These are phyloP conservation scores for Coemansia sp. DNA, from an alignment of 192 early-diverging fungal genomes.

Conservation along the genomic window DNA sequence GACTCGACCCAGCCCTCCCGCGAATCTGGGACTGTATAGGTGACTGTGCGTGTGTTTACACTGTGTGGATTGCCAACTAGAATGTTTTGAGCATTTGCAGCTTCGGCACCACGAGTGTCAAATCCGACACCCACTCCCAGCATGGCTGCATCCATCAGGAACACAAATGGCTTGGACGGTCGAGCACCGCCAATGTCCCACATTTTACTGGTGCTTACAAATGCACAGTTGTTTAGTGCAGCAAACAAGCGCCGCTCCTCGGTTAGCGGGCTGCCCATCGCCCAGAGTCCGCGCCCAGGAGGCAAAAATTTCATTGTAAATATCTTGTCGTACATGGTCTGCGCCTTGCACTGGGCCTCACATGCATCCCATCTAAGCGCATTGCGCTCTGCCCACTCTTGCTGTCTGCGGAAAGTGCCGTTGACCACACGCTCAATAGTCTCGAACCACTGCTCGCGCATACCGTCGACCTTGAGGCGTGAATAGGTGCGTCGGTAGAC, in stretches of 20 bases:
- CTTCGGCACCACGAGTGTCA: conserved; percentile 47
- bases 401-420: conserved; percentile 55
- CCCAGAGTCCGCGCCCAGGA: conserved; percentile 56
- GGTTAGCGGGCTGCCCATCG: conserved; percentile 54
- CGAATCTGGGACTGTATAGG: conserved; percentile 43
- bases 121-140: conserved; percentile 58
- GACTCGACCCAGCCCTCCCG: conserved; percentile 57
- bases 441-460: conserved; percentile 50
- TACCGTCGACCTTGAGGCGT: conserved; percentile 32
- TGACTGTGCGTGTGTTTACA: not conserved
- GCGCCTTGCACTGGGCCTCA: conserved; percentile 43
- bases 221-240: conserved; percentile 56
- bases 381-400: conserved; percentile 34
- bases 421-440: conserved; percentile 55
- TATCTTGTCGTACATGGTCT: conserved; percentile 55
- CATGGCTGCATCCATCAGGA: conserved; percentile 56
- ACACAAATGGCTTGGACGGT: conserved; percentile 41
- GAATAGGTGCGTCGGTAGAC: conserved; percentile 56
- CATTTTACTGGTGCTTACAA: conserved; percentile 55
- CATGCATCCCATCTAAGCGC: conserved; percentile 38
- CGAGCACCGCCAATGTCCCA: conserved; percentile 22
- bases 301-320: conserved; percentile 57
- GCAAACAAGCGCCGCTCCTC: conserved; percentile 50
- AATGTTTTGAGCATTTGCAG: not conserved
- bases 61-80: not conserved